Conservation (phyloP, 2,329 filamentous ascomycete species). For the Rhynchosporium graminicola region DNA sequence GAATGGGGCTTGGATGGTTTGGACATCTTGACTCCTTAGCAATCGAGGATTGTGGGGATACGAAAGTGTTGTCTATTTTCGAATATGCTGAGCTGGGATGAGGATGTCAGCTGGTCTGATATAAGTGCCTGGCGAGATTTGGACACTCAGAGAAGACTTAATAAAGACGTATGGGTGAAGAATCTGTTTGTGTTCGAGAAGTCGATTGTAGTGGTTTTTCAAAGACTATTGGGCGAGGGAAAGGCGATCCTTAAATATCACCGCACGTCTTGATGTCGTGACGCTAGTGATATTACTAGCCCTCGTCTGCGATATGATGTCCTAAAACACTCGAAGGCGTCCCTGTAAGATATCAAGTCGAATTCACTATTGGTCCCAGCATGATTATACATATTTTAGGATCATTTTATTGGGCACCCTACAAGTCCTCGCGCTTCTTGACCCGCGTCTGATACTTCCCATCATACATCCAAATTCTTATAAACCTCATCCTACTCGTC, state of each 20-base stretch:
- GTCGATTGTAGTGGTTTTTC: neutral
- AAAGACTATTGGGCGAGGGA: neutral
- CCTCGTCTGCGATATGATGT: neutral
- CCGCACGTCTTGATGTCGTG: neutral
- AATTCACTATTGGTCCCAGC: neutral
- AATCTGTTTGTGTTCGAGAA: neutral
- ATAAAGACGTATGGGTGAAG: neutral
- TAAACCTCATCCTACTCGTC: neutral
- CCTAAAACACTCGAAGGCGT: neutral
- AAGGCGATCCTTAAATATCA: neutral
- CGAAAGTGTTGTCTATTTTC: neutral
- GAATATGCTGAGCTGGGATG: neutral
- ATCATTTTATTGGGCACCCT: neutral
- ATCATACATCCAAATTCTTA: too few species aligned
- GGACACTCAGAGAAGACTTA: neutral
- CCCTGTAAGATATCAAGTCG: neutral
- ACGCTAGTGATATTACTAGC: neutral
- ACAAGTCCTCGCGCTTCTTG: neutral
- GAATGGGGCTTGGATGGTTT: too few species aligned
- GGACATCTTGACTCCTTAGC: neutral
- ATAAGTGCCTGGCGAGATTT: neutral
- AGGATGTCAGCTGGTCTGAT: neutral
- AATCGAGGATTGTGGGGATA: too few species aligned
- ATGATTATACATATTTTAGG: neutral
- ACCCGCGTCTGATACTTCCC: too few species aligned